These are phyloP conservation scores for Cylindrotheca closterium DNA, from an alignment of 108 stramenopile species.

Conservation along the genomic window DNA sequence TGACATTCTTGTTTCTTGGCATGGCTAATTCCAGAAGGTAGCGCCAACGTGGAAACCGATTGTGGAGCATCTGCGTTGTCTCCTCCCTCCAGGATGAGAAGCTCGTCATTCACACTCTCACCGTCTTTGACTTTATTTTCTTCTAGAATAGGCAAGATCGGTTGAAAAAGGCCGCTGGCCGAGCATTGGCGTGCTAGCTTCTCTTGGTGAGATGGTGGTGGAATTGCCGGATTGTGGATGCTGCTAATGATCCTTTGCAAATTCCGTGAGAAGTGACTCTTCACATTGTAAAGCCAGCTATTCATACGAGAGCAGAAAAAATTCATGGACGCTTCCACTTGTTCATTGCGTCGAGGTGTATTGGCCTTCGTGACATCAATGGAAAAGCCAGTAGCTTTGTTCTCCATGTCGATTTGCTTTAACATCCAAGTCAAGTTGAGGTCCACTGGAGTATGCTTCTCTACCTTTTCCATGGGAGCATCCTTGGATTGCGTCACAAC, in stretches of 20 bases:
- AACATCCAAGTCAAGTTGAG: slow-evolving; percentile 70
- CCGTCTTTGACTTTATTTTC: slow-evolving; percentile 8
- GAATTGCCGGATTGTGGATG: slow-evolving; percentile 24
- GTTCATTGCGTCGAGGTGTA: slow-evolving; percentile 69
- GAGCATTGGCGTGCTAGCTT: neutral
- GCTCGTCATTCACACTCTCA: neutral
- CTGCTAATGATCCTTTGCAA: slow-evolving; percentile 10
- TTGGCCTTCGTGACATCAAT: slow-evolving; percentile 45
- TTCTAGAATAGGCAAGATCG: slow-evolving; percentile 59
- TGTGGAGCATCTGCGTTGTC: neutral
- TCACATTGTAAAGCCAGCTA: slow-evolving; percentile 31
- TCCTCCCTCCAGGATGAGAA: neutral
- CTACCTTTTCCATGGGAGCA: slow-evolving; percentile 19
- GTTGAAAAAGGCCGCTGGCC: slow-evolving; percentile 43
- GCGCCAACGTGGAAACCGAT: neutral
- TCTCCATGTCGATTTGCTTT: slow-evolving; percentile 39
- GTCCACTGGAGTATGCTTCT: slow-evolving; percentile 37
- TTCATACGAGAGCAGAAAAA: slow-evolving; percentile 33
- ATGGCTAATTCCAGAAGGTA: neutral
- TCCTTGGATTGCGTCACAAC: slow-evolving; percentile 40
- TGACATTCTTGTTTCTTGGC: neutral
- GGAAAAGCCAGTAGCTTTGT: slow-evolving; percentile 44
- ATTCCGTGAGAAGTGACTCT: slow-evolving; percentile 1
- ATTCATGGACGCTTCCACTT: slow-evolving; percentile 42
- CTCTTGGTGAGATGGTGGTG: neutral